Evolutionary conservation across 495 filamentous ascomycete species (phyloP).

Genomic region (Hyaloscypha variabilis): DNA sequence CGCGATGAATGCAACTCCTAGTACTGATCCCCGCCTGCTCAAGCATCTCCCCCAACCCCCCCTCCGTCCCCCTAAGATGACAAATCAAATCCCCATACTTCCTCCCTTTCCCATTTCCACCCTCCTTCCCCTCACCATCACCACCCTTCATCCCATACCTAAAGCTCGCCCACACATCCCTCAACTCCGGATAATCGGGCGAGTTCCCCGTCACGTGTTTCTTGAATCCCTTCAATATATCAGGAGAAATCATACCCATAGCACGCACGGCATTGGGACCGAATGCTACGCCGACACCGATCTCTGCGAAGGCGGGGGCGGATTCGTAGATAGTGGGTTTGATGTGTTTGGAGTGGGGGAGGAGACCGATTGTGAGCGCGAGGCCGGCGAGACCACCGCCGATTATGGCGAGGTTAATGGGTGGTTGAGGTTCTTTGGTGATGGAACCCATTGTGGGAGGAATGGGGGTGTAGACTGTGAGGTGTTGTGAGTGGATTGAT

Average conservation of each 20-base stretch:
- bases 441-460: constrained; percentile 6
- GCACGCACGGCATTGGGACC: constrained; percentile 18
- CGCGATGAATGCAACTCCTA: constrained; percentile 49
- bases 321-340: constrained; percentile 18
- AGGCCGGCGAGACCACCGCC: constrained; percentile 19
- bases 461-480: too few species aligned
- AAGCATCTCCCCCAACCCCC: constrained; percentile 1
- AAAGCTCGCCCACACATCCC: constrained; percentile 20
- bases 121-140: not conserved
- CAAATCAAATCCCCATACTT: constrained; percentile 26
- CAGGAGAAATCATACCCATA: constrained; percentile 14
- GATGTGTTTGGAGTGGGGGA: constrained; percentile 9
- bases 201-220: constrained; percentile 19
- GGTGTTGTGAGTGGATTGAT: too few species aligned
- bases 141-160: constrained; percentile 17
- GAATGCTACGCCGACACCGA: constrained; percentile 19
- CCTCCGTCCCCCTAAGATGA: constrained; percentile 11
- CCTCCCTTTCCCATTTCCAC: constrained; percentile 12
- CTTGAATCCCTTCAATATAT: constrained; percentile 17
- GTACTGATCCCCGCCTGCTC: constrained; percentile 11
- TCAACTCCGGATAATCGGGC: not conserved
- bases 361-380: constrained; percentile 18
- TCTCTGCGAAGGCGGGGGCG: constrained; percentile 17
- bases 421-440: not conserved
- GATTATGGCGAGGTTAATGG: constrained; percentile 16